Percentiles rank a stretch among this genome's conserved stretches.
Conservation (phyloP, 2,329 filamentous ascomycete species). For the Alternaria longipes region DNA sequence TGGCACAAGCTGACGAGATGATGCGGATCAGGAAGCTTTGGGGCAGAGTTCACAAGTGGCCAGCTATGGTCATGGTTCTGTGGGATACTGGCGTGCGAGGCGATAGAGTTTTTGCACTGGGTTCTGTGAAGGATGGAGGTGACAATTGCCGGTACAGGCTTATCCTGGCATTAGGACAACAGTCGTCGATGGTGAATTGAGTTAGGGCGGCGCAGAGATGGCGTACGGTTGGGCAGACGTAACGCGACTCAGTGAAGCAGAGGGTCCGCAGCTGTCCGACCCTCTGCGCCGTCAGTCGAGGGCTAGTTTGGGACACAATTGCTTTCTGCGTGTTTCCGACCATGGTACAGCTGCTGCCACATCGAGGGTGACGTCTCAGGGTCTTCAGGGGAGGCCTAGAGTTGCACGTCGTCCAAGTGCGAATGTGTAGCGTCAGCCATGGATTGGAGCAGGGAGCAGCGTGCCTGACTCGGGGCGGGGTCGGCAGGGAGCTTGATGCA, state of each 20-base stretch:
- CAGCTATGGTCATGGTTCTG: background rate
- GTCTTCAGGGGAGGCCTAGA: slow-evolving; percentile 8
- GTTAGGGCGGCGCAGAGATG: slow-evolving; percentile 16
- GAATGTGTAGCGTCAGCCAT: background rate
- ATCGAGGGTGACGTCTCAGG: slow-evolving; percentile 21
- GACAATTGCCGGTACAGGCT: slow-evolving; percentile 16
- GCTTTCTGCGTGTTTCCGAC: slow-evolving; percentile 19
- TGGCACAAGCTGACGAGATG: background rate
- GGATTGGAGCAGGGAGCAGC: no score
- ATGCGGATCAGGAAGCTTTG: background rate
- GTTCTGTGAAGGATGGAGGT: background rate
- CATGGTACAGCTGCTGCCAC: slow-evolving; percentile 20
- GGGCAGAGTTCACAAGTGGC: background rate
- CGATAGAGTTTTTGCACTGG: slow-evolving; percentile 22
- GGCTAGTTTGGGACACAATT: slow-evolving; percentile 18
- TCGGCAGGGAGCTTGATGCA: slow-evolving; percentile 13
- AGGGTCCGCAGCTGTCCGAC: slow-evolving; percentile 15
- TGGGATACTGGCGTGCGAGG: background rate
- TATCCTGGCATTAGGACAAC: slow-evolving; percentile 18
- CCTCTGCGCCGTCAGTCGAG: background rate
- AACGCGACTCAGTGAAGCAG: slow-evolving; percentile 20
- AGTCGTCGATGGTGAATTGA: slow-evolving; percentile 4
- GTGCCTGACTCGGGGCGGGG: slow-evolving; percentile 16
- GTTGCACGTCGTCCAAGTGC: background rate
- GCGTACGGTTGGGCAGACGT: slow-evolving; percentile 18